Evolutionary conservation across 257 asterid species (phyloP).

Genomic region (Nicotiana attenuata): DNA sequence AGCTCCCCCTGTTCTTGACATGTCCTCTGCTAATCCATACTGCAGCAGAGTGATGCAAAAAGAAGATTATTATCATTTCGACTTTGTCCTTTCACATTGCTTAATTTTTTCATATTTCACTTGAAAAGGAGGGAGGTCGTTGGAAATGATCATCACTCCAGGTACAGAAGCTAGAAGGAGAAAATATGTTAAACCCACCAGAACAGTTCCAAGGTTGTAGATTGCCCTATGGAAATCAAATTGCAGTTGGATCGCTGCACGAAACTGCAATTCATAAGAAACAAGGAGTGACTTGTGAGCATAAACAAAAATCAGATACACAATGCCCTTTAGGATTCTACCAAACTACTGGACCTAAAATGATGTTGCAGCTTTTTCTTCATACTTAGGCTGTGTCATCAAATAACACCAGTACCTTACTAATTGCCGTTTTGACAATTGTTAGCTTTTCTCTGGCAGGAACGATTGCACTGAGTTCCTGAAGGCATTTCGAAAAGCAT

Average conservation of each 20-base stretch:
- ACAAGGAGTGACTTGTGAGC: neutral
- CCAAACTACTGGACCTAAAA: neutral
- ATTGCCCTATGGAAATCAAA: conserved; percentile 99
- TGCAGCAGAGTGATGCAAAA: conserved; percentile 34
- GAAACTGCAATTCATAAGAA: conserved; percentile 56
- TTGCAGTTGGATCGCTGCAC: conserved; percentile 92
- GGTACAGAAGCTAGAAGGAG: conserved; percentile 6
- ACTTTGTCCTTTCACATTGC: conserved; percentile 1
- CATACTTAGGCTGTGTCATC: neutral
- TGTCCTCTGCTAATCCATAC: conserved; percentile 98
- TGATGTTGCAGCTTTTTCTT: neutral
- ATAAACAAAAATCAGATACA: neutral
- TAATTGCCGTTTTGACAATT: conserved; percentile 88
- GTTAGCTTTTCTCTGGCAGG: conserved; percentile 97
- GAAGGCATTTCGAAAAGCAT: conserved; percentile 24
- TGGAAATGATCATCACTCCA: conserved; percentile 14
- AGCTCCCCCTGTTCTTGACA: conserved; percentile 87
- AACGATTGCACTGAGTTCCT: conserved; percentile 98
- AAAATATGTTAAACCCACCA: conserved; percentile 55
- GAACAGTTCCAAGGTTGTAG: conserved; percentile 98
- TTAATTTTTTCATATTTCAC: neutral
- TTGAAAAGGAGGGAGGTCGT: neutral
- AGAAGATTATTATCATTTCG: conserved; percentile 16
- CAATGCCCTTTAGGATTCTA: neutral
- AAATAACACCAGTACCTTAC: conserved; percentile 55